Evolutionary conservation across 441 rosid genomes (phyloP).

Genomic region (Viola pubescens): DNA sequence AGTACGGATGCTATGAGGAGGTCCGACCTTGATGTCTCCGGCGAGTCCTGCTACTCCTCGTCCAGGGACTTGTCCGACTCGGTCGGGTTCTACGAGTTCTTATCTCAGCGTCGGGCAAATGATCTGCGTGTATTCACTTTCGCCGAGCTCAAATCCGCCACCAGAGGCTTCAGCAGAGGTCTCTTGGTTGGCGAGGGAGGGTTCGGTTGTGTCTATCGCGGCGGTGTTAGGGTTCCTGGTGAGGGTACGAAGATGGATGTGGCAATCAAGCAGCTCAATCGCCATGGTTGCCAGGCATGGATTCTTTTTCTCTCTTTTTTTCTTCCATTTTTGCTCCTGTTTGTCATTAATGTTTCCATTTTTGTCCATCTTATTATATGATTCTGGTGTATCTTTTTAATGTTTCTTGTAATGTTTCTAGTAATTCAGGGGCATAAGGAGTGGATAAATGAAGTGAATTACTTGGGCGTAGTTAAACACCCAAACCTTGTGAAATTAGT

Average conservation of each 20-base stretch:
- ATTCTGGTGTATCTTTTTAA: neutral
- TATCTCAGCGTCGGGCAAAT: conserved; percentile 59
- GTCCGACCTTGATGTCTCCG: conserved; percentile 80
- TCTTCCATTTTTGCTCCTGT: neutral
- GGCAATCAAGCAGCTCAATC: conserved; percentile 79
- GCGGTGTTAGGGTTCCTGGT: conserved; percentile 47
- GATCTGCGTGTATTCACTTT: conserved; percentile 61
- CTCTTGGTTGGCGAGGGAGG: conserved; percentile 89
- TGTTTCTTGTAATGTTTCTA: conserved; percentile 26
- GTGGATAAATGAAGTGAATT: conserved; percentile 94
- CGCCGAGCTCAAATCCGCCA: conserved; percentile 58
- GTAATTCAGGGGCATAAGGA: conserved; percentile 94
- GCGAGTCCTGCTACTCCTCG: conserved; percentile 16
- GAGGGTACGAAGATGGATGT: conserved; percentile 50
- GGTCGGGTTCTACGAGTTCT: conserved; percentile 37
- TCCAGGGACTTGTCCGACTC: conserved; percentile 62
- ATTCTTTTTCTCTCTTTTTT: neutral
- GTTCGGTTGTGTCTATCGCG: conserved; percentile 82
- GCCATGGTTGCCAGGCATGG: conserved; percentile 91
- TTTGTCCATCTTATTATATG: conserved; percentile 18
- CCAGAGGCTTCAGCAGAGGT: conserved; percentile 68
- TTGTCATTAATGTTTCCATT: neutral
- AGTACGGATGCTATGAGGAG: conserved; percentile 47
- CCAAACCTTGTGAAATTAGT: conserved; percentile 89
- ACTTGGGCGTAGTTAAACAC: conserved; percentile 82